Evolutionary conservation across 331 rosid species (phyloP).

Genomic region (Quercus lobata): DNA sequence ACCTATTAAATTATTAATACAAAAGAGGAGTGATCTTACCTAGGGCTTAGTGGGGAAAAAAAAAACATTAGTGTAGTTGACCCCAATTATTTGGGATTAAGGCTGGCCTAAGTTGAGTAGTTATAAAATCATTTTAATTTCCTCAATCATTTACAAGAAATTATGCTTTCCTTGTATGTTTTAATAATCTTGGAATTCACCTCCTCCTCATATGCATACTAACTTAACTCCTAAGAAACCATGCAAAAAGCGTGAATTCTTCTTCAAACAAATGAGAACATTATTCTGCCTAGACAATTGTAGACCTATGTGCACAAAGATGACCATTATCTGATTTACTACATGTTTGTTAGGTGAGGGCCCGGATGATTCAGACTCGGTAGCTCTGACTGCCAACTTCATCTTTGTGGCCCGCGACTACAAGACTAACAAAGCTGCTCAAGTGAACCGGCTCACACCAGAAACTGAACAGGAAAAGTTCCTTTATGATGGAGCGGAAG

Average conservation of each 20-base stretch:
- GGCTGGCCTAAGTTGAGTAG: not conserved
- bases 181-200: not conserved
- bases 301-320: not conserved
- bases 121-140: not conserved
- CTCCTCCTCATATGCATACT: not conserved
- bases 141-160: not conserved
- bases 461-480: constrained; percentile 61
- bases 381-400: constrained; percentile 75
- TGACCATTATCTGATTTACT: not conserved
- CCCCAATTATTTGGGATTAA: not conserved
- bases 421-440: constrained; percentile 74
- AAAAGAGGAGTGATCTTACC: not conserved
- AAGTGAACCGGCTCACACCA: constrained; percentile 68
- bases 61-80: not conserved
- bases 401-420: constrained; percentile 89
- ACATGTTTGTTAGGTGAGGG: constrained; percentile 24
- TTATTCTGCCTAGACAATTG: not conserved
- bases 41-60: not conserved
- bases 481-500: constrained; percentile 71
- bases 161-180: not conserved
- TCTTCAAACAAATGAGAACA: not conserved
- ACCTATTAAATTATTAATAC: not conserved
- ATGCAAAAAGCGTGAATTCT: not conserved
- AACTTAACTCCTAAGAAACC: not conserved
- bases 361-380: constrained; percentile 33